Base-by-base conservation (phyloP, 306 rosid genomes). In the Vigna angularis region DNA sequence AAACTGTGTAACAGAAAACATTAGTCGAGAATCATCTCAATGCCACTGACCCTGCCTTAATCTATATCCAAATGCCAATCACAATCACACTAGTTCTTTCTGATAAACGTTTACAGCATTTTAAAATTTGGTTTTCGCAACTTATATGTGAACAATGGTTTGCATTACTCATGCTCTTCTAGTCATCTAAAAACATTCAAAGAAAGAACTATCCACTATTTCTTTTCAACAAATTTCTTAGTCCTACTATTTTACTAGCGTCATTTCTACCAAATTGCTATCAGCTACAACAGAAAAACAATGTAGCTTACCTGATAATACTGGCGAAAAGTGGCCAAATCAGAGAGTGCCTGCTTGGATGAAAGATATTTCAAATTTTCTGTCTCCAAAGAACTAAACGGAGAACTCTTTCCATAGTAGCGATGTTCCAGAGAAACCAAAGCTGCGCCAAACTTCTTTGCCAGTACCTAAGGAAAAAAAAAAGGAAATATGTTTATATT, bases 401-500 rank as follows among this genome's bases (percentile, higher is more conserved):
- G 97, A 17, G 97, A 86, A 73, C 98, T 95, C 79, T 91, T 90
- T 75, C 99, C 98, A 44, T 93, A 95, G 84, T 95, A 95, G 30
- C 98, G 96, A 86, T 95, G 99, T 90, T 95, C 99, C 16, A 90
- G 94, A 79, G 96, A 81, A 82, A 95, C 96, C 74, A 95, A 83
- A 24, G 99, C 98, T 22, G 98, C 99, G 73, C 96, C 97, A 64
- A 95, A 95, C 79, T 93, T 92, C 91, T 95, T 89, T 50, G 99
- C 97, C 79, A 92, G 80, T 75, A 95, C 95, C 98, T 95, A 68
- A 22, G 51, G 24, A 66, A 57, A 85, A 45, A 59, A 14, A 59
- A 49, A 42, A 36, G 73, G 14, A 55, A 7, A 63, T 50, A 52
- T 49, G 1, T 28, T 30, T 12, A 26, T 3, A 76, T 62, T 69